Base-by-base conservation (phyloP, 768 basidiomycete species). In the Gloeostereum incarnatum region DNA sequence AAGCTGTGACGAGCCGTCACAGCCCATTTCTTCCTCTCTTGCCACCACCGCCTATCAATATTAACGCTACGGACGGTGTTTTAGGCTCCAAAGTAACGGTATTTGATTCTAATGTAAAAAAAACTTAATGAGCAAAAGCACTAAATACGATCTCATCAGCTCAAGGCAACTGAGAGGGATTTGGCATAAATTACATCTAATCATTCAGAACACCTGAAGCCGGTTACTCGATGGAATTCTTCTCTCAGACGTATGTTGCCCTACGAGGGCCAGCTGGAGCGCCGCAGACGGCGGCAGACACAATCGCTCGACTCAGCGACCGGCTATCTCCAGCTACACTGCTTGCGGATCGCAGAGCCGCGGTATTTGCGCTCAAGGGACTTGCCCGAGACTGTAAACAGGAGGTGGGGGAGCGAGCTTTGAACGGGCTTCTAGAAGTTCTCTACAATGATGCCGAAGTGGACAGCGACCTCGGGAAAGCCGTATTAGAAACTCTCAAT, bases 301-400 rank as follows among this genome's bases (percentile, higher is more conserved):
- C 89, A 16, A 91, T 98, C 51, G 73, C 76, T 20, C 80, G 81
- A 48, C 80, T 98, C 46, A 84, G 82, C 47, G 92, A 96, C 55
- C 67, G 91, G 21, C 76, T 99, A 16, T 85, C 89, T 14, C 90
- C 92, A n/a, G 78, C 84, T 3, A 82, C 87, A 0, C 76, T 88
- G 18, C 75, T 93, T 11, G 85, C 91, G 21, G 96, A 98, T 62
- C 71, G 96, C 49, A 75, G 90, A 41, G 94, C 94, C 19, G 84
- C 94, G 0, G 83, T 99, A n/a, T 66, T 96, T 37, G 77, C 90
- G 1, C 72, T 99, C 47, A 98, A 98, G 56, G 94, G 93, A 16
- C 78, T 98, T 38, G 68, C 81, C 32, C 75, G 92, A 42, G 93
- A 96, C 58, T 90, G 85, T 67, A 93, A 86, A 56, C 69, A 80